phyloP scores from a whole-genome alignment of 805 yeast species.

The Nakazawaea siamensis region DNA sequence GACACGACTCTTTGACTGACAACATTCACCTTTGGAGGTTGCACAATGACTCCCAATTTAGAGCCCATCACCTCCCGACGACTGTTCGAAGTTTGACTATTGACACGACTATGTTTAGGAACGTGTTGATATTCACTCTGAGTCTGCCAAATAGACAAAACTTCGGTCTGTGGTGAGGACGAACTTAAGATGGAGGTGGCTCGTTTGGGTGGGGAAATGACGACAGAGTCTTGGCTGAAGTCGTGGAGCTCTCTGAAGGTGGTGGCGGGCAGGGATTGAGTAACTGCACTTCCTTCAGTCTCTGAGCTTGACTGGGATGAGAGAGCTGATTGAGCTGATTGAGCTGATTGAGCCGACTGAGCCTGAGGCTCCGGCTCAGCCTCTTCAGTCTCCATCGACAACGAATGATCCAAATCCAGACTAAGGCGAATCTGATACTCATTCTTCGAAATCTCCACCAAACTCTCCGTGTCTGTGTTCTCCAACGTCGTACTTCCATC shows the following conservation, averaged over 20 bases:
- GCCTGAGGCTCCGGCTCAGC: background rate
- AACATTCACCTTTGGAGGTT: background rate
- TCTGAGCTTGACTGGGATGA: background rate
- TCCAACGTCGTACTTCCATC: slow-evolving; percentile 11
- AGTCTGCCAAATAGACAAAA: slow-evolving; percentile 25
- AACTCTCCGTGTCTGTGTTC: background rate
- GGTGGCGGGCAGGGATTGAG: background rate
- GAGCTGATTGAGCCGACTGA: background rate
- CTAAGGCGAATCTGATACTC: slow-evolving; percentile 16
- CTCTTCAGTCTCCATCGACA: background rate
- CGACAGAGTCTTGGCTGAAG: background rate
- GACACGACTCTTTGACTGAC: slow-evolving; percentile 5
- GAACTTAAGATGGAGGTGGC: slow-evolving; percentile 10
- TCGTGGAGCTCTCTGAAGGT: background rate
- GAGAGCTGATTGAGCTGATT: background rate
- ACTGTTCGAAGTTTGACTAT: background rate
- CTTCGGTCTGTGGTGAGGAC: slow-evolving; percentile 20
- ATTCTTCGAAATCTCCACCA: slow-evolving; percentile 2
- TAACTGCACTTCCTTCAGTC: background rate
- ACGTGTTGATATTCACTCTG: slow-evolving; percentile 19
- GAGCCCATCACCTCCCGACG: background rate
- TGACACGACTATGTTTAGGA: slow-evolving; percentile 6
- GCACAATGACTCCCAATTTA: background rate
- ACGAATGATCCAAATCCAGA: slow-evolving; percentile 27
- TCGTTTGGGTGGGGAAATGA: slow-evolving; percentile 1